phyloP scores from a whole-genome alignment of 2,329 filamentous ascomycete genomes.

The Botrytis pseudocinerea region DNA sequence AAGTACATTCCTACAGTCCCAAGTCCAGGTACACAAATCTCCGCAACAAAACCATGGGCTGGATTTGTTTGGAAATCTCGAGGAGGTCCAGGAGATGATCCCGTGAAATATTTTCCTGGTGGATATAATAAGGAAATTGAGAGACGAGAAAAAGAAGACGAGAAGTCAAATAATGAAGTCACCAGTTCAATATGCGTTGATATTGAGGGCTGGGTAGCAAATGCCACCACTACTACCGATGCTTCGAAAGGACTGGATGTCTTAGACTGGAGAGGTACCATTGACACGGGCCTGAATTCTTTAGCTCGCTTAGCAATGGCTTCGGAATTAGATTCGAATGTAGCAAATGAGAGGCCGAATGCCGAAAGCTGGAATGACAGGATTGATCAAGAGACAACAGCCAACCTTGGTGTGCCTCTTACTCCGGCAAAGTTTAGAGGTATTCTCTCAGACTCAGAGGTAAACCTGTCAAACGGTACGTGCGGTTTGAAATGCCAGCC shows the following conservation, averaged over 20 bases:
- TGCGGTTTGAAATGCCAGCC: neutral
- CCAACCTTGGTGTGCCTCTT: neutral
- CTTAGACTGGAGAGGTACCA: neutral
- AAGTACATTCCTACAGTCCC: constrained; percentile 25
- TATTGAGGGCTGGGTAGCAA: constrained; percentile 18
- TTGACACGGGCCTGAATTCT: neutral
- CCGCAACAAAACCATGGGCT: constrained; percentile 16
- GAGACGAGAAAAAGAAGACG: neutral
- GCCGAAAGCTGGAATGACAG: neutral
- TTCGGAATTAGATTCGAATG: neutral
- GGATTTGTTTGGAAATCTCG: constrained; percentile 28
- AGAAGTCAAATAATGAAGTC: neutral
- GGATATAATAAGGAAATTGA: constrained; percentile 15
- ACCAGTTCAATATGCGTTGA: neutral
- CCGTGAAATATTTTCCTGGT: constrained; percentile 21
- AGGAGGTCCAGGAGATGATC: constrained; percentile 26
- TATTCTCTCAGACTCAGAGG: neutral
- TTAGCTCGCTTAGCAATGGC: constrained; percentile 11
- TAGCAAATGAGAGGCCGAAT: neutral
- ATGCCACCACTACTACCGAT: constrained; percentile 3
- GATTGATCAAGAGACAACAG: neutral
- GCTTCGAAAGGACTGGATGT: neutral
- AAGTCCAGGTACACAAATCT: neutral
- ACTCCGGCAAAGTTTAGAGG: neutral
- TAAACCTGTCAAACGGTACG: neutral